Base-by-base conservation (phyloP, 345 rosid species). In the Trapa bicornis region DNA sequence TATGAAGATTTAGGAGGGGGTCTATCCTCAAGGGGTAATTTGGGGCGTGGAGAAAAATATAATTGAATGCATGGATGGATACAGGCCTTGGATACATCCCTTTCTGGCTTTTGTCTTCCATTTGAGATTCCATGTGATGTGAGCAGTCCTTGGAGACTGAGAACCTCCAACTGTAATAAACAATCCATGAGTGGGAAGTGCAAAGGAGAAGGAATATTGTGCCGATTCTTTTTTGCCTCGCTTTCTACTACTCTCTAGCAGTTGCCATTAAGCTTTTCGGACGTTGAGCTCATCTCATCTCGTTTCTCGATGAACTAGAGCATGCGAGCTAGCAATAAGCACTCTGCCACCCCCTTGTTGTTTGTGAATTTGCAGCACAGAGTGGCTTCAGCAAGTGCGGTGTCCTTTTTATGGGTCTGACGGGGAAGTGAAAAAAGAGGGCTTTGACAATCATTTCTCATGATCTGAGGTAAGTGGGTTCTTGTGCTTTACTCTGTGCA, bases 91-190 rank as follows among this genome's bases (percentile, higher is more conserved):
- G 29, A 22, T 68, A 74, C 73, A 42, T 78, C 81, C 73, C 74
- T 72, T 5, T 77, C 80, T 8, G 38, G 37, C 38, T 10, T 11
- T 58, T 58, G 15, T 29, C 69, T 75, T 72, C 74, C 43, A 58
- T 65, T 81, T 80, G 86, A 69, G 82, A 77, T 74, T 81, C 84
- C 90, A 83, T 81, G 90, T 86, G 90, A 83, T 81, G 90, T 86
- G 90, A 80, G 77, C 70, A 41, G 69, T 71, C 75, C 82, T 81
- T 76, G 84, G 75, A 74, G 78, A 58, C 47, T 47, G 85, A 41
- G 85, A 22, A 78, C 80, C 82, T 71, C 75, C 84, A 75, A 61
- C 73, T 79, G 71, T 75, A 69, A 78, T 72, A 53, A 37, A 45
- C 64, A 58, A 69, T 64, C 33, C 66, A 41, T 50, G 54, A 16